phyloP scores from a whole-genome alignment of 1,284 basidiomycete genomes.

The Microbotryum saponariae region DNA sequence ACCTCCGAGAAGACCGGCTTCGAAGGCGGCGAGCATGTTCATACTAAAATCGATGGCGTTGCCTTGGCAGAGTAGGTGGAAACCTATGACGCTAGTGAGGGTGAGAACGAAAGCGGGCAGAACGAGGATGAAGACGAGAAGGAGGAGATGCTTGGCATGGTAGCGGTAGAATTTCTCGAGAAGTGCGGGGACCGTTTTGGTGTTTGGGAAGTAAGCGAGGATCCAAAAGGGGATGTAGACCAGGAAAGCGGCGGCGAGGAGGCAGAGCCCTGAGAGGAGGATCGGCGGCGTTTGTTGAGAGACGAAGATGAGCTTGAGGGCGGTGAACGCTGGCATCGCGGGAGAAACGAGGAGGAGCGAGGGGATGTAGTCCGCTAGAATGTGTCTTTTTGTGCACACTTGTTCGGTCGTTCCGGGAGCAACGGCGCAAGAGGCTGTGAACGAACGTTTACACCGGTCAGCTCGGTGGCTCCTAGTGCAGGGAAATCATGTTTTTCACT shows the following conservation, averaged over 20 bases:
- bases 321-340: slow-evolving; percentile 16
- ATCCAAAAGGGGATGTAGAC: slow-evolving; percentile 29
- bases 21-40: neutral
- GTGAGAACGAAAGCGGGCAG: slow-evolving; percentile 16
- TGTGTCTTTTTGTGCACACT: slow-evolving; percentile 2
- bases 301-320: slow-evolving; percentile 21
- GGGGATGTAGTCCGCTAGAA: slow-evolving; percentile 18
- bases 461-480: neutral
- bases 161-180: slow-evolving; percentile 16
- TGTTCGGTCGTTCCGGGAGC: neutral
- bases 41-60: slow-evolving; percentile 6
- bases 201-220: slow-evolving; percentile 27
- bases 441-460: neutral
- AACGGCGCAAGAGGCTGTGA: slow-evolving; percentile 20
- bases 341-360: slow-evolving; percentile 14
- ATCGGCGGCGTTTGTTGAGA: slow-evolving; percentile 19
- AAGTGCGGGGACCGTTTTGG: neutral
- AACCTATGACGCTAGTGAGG: slow-evolving; percentile 24
- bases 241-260: slow-evolving; percentile 12
- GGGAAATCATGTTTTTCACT: too few species aligned
- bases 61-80: slow-evolving; percentile 8
- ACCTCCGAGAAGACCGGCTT: neutral
- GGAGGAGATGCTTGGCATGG: slow-evolving; percentile 9
- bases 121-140: slow-evolving; percentile 4
- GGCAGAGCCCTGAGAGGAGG: slow-evolving; percentile 16